phyloP scores from a whole-genome alignment of 345 rosid genomes.

The Corymbia maculata region DNA sequence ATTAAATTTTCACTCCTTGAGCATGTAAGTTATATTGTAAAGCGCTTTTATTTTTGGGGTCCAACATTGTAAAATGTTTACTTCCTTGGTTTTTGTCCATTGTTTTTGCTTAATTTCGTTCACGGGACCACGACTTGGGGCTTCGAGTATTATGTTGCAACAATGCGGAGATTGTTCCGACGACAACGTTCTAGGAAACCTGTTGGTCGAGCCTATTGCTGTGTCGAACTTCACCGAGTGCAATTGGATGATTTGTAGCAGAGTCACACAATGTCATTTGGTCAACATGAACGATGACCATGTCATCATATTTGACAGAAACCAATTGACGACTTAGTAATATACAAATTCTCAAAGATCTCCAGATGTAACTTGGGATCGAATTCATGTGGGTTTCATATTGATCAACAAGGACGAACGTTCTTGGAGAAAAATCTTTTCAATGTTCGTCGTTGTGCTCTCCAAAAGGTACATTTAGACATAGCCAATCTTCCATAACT shows the following conservation, averaged over 20 bases:
- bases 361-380: not conserved
- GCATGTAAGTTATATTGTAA: no score
- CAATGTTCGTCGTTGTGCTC: not conserved
- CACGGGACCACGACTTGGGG: not conserved
- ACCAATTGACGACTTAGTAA: not conserved
- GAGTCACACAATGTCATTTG: not conserved
- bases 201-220: not conserved
- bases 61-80: not conserved
- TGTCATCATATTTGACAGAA: not conserved
- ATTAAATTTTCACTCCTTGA: no score
- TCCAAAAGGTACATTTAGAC: not conserved
- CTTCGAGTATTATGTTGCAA: rapidly evolving
- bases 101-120: not conserved
- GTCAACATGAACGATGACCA: not conserved
- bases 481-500: not conserved
- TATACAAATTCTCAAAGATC: not conserved
- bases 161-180: not conserved
- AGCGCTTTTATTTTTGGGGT: no score
- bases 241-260: not conserved
- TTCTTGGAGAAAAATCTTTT: not conserved
- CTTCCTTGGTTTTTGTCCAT: not conserved
- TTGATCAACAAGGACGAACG: not conserved
- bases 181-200: not conserved
- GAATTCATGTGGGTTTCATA: no score
- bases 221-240: not conserved